Percentiles rank a stretch among this genome's conserved stretches.
Conservation (phyloP, 441 rosid species). For the Metrosideros polymorpha region DNA sequence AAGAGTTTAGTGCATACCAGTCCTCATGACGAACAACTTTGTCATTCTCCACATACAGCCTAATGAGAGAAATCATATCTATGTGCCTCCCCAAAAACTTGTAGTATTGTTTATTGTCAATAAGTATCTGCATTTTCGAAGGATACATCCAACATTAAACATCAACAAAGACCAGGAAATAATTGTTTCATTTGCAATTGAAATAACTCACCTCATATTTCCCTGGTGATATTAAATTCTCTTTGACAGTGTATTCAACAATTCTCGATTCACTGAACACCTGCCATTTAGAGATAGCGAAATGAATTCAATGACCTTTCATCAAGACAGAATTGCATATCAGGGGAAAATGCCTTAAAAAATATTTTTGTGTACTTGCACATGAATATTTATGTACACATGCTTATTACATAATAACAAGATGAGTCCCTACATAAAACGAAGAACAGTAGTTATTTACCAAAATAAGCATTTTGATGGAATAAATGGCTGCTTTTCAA, state of each 20-base stretch:
- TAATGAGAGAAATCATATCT: slow-evolving; percentile 69
- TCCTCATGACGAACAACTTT: slow-evolving; percentile 84
- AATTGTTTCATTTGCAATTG: background rate
- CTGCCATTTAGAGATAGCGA: slow-evolving; percentile 10
- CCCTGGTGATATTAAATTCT: slow-evolving; percentile 30
- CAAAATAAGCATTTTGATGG: background rate
- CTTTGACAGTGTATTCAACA: slow-evolving; percentile 51
- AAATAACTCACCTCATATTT: slow-evolving; percentile 52
- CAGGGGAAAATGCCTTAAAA: background rate
- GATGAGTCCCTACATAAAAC: background rate
- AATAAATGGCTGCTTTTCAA: background rate
- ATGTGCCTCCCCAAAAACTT: slow-evolving; percentile 59
- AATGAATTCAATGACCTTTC: background rate
- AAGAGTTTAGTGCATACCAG: slow-evolving; percentile 33
- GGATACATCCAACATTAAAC: background rate
- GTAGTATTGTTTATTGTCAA: slow-evolving; percentile 79
- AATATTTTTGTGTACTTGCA: background rate
- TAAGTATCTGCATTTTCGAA: slow-evolving; percentile 36
- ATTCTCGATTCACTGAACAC: slow-evolving; percentile 68
- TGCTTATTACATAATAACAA: background rate
- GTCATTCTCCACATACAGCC: slow-evolving; percentile 48
- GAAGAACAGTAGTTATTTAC: background rate
- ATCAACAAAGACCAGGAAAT: background rate
- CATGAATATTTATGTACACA: background rate
- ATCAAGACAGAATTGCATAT: background rate